Evolutionary conservation across 1,284 basidiomycete genomes (phyloP).

Genomic region (Malassezia restricta): DNA sequence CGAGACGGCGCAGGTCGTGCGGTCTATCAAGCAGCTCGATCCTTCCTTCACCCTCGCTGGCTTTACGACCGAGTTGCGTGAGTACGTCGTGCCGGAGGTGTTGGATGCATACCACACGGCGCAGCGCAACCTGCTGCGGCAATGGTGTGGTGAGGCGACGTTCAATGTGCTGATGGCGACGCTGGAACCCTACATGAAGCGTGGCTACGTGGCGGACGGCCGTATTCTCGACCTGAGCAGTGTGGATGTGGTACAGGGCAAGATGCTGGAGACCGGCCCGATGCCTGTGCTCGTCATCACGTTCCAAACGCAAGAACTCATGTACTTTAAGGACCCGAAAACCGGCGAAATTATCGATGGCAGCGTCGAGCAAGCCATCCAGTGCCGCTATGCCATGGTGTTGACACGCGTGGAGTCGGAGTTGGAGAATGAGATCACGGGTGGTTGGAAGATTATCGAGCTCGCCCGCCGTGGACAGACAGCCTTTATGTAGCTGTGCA

Average conservation of each 20-base stretch:
- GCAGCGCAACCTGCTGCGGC: conserved; percentile 68
- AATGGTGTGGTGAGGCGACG: conserved; percentile 93
- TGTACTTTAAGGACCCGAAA: conserved; percentile 79
- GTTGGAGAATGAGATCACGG: conserved; percentile 64
- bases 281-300: conserved; percentile 85
- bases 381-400: conserved; percentile 83
- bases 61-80: conserved; percentile 80
- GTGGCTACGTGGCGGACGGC: conserved; percentile 56
- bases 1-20: conserved; percentile 84
- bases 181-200: conserved; percentile 81
- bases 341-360: conserved; percentile 75
- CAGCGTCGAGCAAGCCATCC: conserved; percentile 75
- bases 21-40: conserved; percentile 73
- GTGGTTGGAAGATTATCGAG: conserved; percentile 96
- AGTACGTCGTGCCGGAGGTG: conserved; percentile 94
- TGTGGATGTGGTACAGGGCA: conserved; percentile 41
- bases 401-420: conserved; percentile 63
- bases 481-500: conserved; percentile 14
- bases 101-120: conserved; percentile 89
- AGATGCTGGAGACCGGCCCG: conserved; percentile 58
- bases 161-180: conserved; percentile 88
- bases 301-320: conserved; percentile 85
- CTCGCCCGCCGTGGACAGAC: conserved; percentile 48
- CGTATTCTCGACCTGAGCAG: conserved; percentile 34
- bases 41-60: conserved; percentile 71